Conservation (phyloP, 2,329 filamentous ascomycete species). For the Sclerotinia trifoliorum region DNA sequence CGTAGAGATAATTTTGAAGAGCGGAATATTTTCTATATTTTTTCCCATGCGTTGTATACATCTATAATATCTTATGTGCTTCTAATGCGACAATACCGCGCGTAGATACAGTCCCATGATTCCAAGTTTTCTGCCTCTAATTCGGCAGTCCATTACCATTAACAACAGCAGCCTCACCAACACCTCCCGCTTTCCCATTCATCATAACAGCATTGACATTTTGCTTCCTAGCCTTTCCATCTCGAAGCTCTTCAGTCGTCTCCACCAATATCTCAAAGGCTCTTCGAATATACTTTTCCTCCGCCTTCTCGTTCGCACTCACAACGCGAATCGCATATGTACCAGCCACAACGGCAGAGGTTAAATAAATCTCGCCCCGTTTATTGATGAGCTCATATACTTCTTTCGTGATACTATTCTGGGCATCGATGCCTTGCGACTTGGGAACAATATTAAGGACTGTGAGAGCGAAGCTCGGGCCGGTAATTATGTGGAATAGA, state of each 20-base stretch:
- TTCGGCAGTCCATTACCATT: conserved; percentile 26
- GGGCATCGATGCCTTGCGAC: conserved; percentile 45
- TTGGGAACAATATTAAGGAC: conserved; percentile 65
- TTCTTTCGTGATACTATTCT: conserved; percentile 67
- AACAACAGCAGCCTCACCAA: conserved; percentile 26
- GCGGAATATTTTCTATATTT: background rate
- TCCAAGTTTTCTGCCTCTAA: background rate
- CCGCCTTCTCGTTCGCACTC: conserved; percentile 65
- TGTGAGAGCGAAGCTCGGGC: conserved; percentile 74
- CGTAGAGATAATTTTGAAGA: background rate
- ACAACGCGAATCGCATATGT: conserved; percentile 79
- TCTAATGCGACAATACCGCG: background rate
- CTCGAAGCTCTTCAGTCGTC: conserved; percentile 37
- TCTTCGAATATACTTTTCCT: conserved; percentile 68
- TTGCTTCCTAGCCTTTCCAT: conserved; percentile 21
- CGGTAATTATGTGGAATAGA: conserved; percentile 72
- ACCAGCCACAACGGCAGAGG: conserved; percentile 69
- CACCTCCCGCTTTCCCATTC: conserved; percentile 26
- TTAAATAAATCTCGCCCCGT: conserved; percentile 77
- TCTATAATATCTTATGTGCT: background rate
- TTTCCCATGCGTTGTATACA: background rate
- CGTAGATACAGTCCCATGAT: background rate
- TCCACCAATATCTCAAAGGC: conserved; percentile 72
- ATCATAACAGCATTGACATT: conserved; percentile 12
- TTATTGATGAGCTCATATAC: conserved; percentile 75